These are phyloP conservation scores for Myxozyma geophila DNA, from an alignment of 805 yeast genomes.

Conservation along the genomic window DNA sequence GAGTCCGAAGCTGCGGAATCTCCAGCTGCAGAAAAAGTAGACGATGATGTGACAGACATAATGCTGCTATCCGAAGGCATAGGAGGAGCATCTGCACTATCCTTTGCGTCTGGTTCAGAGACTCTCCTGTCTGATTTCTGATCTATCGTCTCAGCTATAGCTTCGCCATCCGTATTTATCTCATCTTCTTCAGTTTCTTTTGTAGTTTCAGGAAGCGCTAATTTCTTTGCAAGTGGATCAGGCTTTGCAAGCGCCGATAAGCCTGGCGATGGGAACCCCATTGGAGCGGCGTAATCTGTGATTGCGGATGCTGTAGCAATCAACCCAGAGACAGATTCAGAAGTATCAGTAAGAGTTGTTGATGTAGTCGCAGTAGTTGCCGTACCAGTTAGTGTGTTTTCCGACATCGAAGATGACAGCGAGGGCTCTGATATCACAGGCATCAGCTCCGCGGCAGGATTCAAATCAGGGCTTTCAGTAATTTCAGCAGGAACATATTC, in stretches of 20 bases:
- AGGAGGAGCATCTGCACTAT: too few relatives aligned
- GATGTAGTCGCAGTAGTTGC: neutral
- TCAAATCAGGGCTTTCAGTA: slow-evolving; percentile 5
- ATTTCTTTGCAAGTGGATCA: slow-evolving; percentile 3
- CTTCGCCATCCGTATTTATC: neutral
- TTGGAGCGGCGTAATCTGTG: slow-evolving; percentile 10
- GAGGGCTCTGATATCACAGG: slow-evolving; percentile 19
- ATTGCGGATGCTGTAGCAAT: neutral
- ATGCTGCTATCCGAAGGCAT: too few relatives aligned
- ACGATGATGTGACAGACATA: too few relatives aligned
- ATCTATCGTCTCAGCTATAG: neutral
- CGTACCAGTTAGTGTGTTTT: slow-evolving; percentile 2
- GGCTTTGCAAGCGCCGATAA: slow-evolving; percentile 18
- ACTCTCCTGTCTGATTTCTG: neutral
- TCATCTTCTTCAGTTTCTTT: neutral
- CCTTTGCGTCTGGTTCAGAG: too few relatives aligned
- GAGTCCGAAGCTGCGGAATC: neutral
- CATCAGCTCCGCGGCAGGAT: slow-evolving; percentile 31
- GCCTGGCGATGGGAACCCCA: slow-evolving; percentile 35
- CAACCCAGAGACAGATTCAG: neutral
- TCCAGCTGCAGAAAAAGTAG: neutral
- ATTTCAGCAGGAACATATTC: slow-evolving; percentile 20
- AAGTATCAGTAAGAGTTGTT: neutral
- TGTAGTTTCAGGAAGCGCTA: neutral
- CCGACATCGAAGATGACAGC: slow-evolving; percentile 1